Conservation (phyloP, 2,329 filamentous ascomycete genomes). For the Sphaerulina musiva region DNA sequence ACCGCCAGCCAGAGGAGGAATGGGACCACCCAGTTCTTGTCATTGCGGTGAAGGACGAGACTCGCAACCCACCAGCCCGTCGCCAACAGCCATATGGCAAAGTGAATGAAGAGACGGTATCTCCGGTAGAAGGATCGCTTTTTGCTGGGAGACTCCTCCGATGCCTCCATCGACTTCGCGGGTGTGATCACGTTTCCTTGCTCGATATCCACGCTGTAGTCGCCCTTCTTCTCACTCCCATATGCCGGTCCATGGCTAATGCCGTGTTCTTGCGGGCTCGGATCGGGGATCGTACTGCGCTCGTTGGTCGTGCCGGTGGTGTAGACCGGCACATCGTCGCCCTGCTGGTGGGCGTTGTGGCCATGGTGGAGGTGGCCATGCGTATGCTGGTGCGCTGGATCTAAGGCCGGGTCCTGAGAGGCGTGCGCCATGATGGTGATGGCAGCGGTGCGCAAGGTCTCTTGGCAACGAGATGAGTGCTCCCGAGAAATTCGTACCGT, state of each 20-base stretch:
- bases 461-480: not conserved
- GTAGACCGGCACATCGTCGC: slow-evolving; percentile 19
- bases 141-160: slow-evolving; percentile 14
- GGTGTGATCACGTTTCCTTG: slow-evolving; percentile 20
- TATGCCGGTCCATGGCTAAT: slow-evolving; percentile 15
- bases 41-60: slow-evolving; percentile 62
- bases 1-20: slow-evolving; percentile 75
- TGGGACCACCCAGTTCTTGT: slow-evolving; percentile 75
- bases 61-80: slow-evolving; percentile 69
- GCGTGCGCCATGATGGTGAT: slow-evolving; percentile 4
- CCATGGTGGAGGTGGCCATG: slow-evolving; percentile 39
- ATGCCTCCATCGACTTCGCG: slow-evolving; percentile 12
- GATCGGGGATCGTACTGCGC: slow-evolving; percentile 17
- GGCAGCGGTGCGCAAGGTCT: not conserved
- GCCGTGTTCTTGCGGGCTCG: slow-evolving; percentile 17
- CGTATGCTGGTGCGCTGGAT: slow-evolving; percentile 36
- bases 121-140: slow-evolving; percentile 40
- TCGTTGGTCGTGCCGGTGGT: slow-evolving; percentile 20
- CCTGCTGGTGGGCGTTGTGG: slow-evolving; percentile 14
- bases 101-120: slow-evolving; percentile 41
- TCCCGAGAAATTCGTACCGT: not conserved
- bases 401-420: slow-evolving; percentile 34
- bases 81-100: slow-evolving; percentile 23
- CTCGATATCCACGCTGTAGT: slow-evolving; percentile 21
- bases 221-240: slow-evolving; percentile 17